These are phyloP conservation scores for Cordyceps farinosa DNA, from an alignment of 2,329 filamentous ascomycete species.

Conservation along the genomic window DNA sequence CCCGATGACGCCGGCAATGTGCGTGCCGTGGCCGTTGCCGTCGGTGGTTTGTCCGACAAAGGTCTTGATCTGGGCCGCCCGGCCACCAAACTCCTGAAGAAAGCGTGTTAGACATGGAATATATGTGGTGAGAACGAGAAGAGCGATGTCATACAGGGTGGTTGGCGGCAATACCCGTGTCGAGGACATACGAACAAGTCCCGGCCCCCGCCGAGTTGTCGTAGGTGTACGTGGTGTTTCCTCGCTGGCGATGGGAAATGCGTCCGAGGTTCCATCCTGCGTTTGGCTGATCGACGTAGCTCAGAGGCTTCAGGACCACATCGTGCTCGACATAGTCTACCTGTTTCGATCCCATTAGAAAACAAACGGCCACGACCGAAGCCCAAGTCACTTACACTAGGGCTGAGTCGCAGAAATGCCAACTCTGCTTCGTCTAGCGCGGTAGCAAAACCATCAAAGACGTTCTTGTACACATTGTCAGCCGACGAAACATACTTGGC, in stretches of 20 bases:
- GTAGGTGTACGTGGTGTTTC: conserved; percentile 11
- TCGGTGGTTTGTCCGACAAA: conserved; percentile 32
- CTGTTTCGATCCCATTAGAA: not conserved
- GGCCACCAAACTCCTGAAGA: conserved; percentile 34
- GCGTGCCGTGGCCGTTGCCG: conserved; percentile 40
- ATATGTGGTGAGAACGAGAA: not conserved
- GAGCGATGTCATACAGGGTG: not conserved
- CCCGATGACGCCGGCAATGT: conserved; percentile 39
- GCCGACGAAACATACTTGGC: not conserved
- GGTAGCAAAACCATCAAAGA: not conserved
- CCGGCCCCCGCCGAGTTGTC: conserved; percentile 7
- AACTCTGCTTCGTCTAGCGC: not conserved
- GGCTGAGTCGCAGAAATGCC: not conserved
- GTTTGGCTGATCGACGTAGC: conserved; percentile 6
- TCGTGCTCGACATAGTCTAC: conserved; percentile 12
- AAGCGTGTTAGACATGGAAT: not conserved
- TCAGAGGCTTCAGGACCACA: not conserved
- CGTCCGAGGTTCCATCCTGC: conserved; percentile 5
- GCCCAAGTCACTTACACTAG: not conserved
- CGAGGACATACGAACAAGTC: conserved; percentile 11
- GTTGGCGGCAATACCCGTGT: conserved; percentile 1
- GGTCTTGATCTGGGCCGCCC: conserved; percentile 28
- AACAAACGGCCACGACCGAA: not conserved
- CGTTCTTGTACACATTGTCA: not conserved
- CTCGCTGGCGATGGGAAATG: conserved; percentile 3